These are phyloP conservation scores for Lipomyces japonicus DNA, from an alignment of 805 yeast species.

Conservation along the genomic window DNA sequence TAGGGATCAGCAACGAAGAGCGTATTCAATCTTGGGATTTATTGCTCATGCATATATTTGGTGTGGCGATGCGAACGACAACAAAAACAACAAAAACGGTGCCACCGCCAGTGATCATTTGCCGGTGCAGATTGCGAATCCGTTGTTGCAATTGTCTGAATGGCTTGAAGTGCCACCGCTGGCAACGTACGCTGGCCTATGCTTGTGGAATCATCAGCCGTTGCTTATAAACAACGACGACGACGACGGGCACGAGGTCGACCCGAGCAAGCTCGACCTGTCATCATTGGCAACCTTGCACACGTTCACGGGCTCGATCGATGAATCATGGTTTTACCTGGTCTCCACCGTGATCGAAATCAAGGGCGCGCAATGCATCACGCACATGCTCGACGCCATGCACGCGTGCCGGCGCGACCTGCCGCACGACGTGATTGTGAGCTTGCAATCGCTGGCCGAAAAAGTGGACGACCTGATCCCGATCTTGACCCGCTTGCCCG, in stretches of 20 bases:
- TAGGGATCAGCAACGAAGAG: conserved; percentile 61
- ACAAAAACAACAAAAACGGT: too few relatives aligned
- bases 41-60: conserved; percentile 86
- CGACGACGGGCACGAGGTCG: conserved; percentile 50
- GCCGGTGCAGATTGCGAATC: conserved; percentile 67
- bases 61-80: too few relatives aligned
- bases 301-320: conserved; percentile 85
- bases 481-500: conserved; percentile 76
- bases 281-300: conserved; percentile 71
- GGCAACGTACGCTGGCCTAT: conserved; percentile 81
- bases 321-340: conserved; percentile 90
- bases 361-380: conserved; percentile 69
- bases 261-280: conserved; percentile 47
- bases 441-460: conserved; percentile 66
- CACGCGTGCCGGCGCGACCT: conserved; percentile 51
- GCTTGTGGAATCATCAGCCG: conserved; percentile 70
- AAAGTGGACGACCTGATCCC: conserved; percentile 69
- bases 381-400: conserved; percentile 65
- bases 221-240: conserved; percentile 32
- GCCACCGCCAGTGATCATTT: conserved; percentile 52
- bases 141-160: conserved; percentile 58
- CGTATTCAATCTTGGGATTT: conserved; percentile 74
- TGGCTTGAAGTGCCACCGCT: conserved; percentile 74
- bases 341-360: conserved; percentile 84
- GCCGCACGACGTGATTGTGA: conserved; percentile 40